Evolutionary conservation across 192 early-diverging fungal genomes (phyloP).

Genomic region (Piromyces finnis): DNA sequence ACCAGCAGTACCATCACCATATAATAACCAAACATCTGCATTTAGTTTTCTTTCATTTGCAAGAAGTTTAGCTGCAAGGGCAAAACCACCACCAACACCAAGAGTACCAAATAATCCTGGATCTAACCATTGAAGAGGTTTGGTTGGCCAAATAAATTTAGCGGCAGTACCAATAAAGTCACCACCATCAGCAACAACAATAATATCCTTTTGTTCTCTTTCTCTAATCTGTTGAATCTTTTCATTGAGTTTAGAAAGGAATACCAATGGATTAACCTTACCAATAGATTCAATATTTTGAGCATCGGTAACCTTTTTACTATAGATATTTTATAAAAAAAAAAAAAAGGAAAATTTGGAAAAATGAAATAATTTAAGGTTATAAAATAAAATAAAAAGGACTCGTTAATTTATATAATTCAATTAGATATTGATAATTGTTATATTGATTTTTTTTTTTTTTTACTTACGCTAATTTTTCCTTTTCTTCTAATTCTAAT

Average conservation of each 20-base stretch:
- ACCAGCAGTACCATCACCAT: neutral
- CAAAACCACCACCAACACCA: slow-evolving; percentile 3
- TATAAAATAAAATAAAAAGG: no score
- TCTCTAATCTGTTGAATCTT: no score
- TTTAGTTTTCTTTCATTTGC: neutral
- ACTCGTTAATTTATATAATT: no score
- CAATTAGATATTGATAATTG: no score
- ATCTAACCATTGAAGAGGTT: slow-evolving; percentile 3
- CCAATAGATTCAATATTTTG: no score
- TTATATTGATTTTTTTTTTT: no score
- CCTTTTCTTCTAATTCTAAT: neutral
- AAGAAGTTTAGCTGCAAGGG: neutral
- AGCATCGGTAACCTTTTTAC: no score
- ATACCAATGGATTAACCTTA: no score
- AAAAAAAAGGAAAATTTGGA: no score
- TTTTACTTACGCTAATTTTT: neutral
- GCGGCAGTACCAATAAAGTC: slow-evolving; percentile 5
- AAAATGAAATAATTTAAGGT: no score
- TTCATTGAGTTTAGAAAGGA: no score
- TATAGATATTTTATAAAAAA: no score
- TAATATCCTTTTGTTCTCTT: neutral
- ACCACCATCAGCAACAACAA: slow-evolving; percentile 5
- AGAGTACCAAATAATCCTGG: slow-evolving; percentile 4
- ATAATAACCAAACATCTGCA: neutral
- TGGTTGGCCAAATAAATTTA: neutral